Base-by-base conservation (phyloP, 192 early-diverging fungal genomes). In the Phycomyces blakesleeanus region DNA sequence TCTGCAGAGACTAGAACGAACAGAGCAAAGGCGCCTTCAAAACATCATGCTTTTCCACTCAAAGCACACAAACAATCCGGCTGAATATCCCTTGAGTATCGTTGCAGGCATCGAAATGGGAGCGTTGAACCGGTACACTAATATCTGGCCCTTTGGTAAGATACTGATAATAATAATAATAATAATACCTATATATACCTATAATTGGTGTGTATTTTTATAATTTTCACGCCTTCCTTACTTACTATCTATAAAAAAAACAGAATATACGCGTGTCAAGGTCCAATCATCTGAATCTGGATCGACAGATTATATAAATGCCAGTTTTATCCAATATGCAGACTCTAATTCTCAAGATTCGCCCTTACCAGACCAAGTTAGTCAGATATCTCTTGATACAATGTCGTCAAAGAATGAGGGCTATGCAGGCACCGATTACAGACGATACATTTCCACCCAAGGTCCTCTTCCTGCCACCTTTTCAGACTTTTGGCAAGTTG, bases 401-500 rank as follows among this genome's bases (percentile, higher is more conserved):
- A 60, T 60, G 27, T 16, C 24, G 16, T 29, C 54, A 34, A 55
- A 25, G n/a, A n/a, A n/a, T n/a, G n/a, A n/a, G n/a, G n/a, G n/a
- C n/a, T n/a, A n/a, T n/a, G 24, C 3, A 54, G 15, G 11, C 5
- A 2, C 60, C 60, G 0, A n/a, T n/a, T 67, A 67, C 25, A 64
- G 71, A 20, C 64, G 71, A 4, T 83, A 84, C 55, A 83, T 86
- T n/a, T 81, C 77, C 12, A 84, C 84, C 0, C 81, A 85, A 56
- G 84, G 95, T 11, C 97, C 97, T 16, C 67, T 97, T 34, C 84
- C 85, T 5, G 80, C 82, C 20, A 97, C 96, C 0, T 83, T 89
- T 34, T 74, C 78, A 41, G 96, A 97, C 75, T 98, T 99, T 74
- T 99, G 96, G 96, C 83, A 85, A 60, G 90, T 96, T 78, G 76